Base-by-base conservation (phyloP, 2,329 filamentous ascomycete genomes). In the Microcyclospora pomicola region DNA sequence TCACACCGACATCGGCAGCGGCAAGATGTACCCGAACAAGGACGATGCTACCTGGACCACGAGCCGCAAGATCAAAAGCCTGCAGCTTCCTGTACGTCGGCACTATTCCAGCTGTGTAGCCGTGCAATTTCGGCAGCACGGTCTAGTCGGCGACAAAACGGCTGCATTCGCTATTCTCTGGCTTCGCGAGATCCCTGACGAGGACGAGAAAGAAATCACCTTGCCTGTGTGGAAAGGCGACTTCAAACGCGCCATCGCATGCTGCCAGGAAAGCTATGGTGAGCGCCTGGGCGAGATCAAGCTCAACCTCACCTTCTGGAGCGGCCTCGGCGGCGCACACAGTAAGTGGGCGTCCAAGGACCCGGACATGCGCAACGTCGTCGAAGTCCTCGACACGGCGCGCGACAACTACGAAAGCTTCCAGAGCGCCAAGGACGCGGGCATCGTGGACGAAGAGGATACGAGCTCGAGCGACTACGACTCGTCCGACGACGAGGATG, bases 181-280 rank as follows among this genome's bases (percentile, higher is more conserved):
- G 80, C 64, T 83, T 13, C 73, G 75, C 44, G 73, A 82, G n/a
- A 63, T 85, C 0, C 61, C 68, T 0, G 80, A 85, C 40, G 80
- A 82, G 42, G 72, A 81, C 49, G 68, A 77, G 37, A 62, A 66
- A 32, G 72, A 68, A 0, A 49, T 80, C 7, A 67, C 65, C 4
- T 52, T 85, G 2, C 60, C 72, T 5, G 69, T 85, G 2, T 85
- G 77, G 74, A 77, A 75, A 51, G 76, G 78, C 15, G 69, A 79
- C 46, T 63, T 77, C 53, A 56, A 69, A 54, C 67, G 69, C 9
- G 74, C 72, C 1, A 64, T 68, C 56, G 71, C 47, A 30, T 60
- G 32, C 37, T 72, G 58, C 31, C 59, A 62, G 1, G 56, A 72
- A 27, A 65, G 70, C 9, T 70, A 72, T 30, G 72, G 73, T 9